These are phyloP conservation scores for Nyssa sinensis DNA, from an alignment of 148 eudicot genomes.

Conservation along the genomic window DNA sequence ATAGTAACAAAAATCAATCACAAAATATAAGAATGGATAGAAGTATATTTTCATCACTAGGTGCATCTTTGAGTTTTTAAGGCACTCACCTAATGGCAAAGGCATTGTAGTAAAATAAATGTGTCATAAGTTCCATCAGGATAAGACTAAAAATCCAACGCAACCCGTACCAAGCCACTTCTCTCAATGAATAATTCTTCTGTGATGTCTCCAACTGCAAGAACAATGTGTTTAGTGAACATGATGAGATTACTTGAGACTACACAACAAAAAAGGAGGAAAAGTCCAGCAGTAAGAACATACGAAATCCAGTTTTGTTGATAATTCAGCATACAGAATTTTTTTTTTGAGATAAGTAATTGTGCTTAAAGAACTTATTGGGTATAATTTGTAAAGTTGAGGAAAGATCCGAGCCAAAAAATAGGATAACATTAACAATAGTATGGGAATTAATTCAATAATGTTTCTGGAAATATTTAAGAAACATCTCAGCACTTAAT, in stretches of 20 bases:
- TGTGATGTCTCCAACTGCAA: conserved; percentile 81
- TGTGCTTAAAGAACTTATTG: neutral
- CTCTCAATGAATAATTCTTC: conserved; percentile 50
- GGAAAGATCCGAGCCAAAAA: neutral
- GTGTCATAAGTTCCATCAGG: conserved; percentile 78
- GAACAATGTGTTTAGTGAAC: conserved; percentile 5
- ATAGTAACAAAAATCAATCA: conserved; percentile 10
- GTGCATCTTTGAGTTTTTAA: neutral
- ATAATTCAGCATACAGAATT: neutral
- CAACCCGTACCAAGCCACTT: conserved; percentile 79
- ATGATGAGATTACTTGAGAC: neutral
- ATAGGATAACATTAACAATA: neutral
- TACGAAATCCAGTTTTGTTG: neutral
- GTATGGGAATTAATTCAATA: neutral
- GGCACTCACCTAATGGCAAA: conserved; percentile 72
- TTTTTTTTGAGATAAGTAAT: no score
- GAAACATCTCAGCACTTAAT: neutral
- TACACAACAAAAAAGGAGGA: neutral
- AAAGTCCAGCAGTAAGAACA: neutral
- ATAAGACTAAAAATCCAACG: conserved; percentile 69
- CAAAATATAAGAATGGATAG: conserved; percentile 1
- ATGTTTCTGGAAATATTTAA: neutral
- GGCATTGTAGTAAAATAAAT: conserved; percentile 82
- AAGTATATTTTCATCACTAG: neutral
- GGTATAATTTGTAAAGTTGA: neutral